Evolutionary conservation across 345 rosid species (phyloP).

Genomic region (Luvunga scandens): DNA sequence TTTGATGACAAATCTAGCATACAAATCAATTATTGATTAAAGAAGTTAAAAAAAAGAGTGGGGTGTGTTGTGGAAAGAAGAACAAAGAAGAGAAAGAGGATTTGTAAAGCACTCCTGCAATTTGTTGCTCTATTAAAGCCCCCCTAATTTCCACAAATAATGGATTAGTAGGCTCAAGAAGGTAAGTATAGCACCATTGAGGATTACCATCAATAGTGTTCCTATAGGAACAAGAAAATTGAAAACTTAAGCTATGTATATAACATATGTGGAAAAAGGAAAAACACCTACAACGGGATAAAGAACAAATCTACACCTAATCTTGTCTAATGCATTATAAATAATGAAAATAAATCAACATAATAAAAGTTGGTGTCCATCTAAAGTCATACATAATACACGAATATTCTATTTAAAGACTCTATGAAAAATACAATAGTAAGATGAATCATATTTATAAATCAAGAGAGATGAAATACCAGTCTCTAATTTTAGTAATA

Average conservation of each 20-base stretch:
- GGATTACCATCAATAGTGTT: constrained; percentile 81
- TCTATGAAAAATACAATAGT: not conserved
- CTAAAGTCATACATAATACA: not conserved
- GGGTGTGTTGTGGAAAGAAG: too few relatives aligned
- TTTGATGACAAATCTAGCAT: too few relatives aligned
- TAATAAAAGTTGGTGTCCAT: not conserved
- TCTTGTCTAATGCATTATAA: not conserved
- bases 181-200: constrained; percentile 95
- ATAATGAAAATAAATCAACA: constrained; percentile 1
- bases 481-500: constrained; percentile 48
- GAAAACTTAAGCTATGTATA: not conserved
- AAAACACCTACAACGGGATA: not conserved
- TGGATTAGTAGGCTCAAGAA: constrained; percentile 84
- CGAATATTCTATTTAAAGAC: not conserved
- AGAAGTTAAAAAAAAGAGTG: too few relatives aligned
- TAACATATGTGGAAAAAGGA: not conserved
- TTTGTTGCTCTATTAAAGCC: constrained; percentile 76
- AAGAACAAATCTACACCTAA: not conserved
- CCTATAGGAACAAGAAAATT: constrained; percentile 38
- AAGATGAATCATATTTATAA: not conserved
- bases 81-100: not conserved
- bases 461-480: constrained; percentile 43
- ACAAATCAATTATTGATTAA: too few relatives aligned
- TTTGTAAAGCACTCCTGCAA: constrained; percentile 38
- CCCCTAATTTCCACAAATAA: constrained; percentile 66